Evolutionary conservation across 495 filamentous ascomycete species (phyloP), one percentile per base, ranked within the genome.

Genomic region (Ascodesmis nigricans): DNA sequence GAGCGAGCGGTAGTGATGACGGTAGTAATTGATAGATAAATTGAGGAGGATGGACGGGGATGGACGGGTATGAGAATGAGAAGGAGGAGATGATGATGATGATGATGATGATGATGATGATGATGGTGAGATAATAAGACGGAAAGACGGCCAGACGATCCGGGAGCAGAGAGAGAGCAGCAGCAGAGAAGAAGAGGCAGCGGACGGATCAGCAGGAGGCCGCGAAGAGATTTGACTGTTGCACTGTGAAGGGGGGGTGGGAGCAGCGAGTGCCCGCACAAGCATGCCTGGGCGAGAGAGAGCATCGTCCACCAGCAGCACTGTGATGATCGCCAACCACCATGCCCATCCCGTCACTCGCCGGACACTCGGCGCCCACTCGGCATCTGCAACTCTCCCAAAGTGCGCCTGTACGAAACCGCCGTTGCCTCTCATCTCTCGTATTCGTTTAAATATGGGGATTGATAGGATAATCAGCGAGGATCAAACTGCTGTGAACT

Each of bases 21-120:
- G 43, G 30, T 43, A 36, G 41, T 29, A 31, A 40, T 36, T 32
- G 40, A 39, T 24, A 35, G 35, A 35, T 33, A 31, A 19, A 30
- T 17, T 4, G 25, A 25, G 10, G 7, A 13, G 21, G 32, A 34
- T 21, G 21, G 22, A 23, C 32, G 10, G 21, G 9, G 29, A n/a
- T n/a, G n/a, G n/a, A n/a, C n/a, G 24, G 13, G 38, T n/a, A 9
- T 38, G 20, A 23, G 19, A 29, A 9, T 16, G 22, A 6, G 24
- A 18, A 1, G n/a, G 7, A 11, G 24, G 29, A 8, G 14, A 14
- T 10, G 19, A 9, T 17, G 23, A 36, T 5, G 34, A 29, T n/a
- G 33, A 20, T 1, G 33, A 35, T 5, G 23, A 6, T 3, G 19
- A 35, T 11, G 20, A 17, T 2, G 15, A 28, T 11, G 34, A 29